Evolutionary conservation across 257 asterid species (phyloP).

Genomic region (Gentiana straminea): DNA sequence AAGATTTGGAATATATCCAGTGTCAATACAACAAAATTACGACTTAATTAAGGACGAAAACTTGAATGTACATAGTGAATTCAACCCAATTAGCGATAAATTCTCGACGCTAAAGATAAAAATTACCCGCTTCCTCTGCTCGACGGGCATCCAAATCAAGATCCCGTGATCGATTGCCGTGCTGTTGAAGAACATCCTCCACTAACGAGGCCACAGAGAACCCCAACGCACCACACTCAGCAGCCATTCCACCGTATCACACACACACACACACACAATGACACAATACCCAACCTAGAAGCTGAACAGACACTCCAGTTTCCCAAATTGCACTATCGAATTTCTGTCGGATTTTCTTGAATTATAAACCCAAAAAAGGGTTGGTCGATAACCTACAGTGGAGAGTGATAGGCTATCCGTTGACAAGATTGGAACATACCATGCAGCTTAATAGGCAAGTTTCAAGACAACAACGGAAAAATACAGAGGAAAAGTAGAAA

Average conservation of each 20-base stretch:
- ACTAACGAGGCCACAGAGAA: slow-evolving; percentile 83
- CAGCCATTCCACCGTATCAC: slow-evolving; percentile 29
- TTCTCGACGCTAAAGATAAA: neutral
- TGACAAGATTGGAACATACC: neutral
- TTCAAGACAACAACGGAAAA: neutral
- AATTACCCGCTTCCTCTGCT: slow-evolving; percentile 91
- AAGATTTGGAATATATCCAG: too few species aligned
- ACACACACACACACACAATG: neutral
- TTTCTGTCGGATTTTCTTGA: neutral
- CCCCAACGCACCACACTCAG: slow-evolving; percentile 37
- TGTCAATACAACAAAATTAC: too few species aligned
- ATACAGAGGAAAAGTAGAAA: neutral
- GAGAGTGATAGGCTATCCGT: slow-evolving; percentile 1
- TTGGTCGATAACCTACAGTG: neutral
- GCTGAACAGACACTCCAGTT: slow-evolving; percentile 12
- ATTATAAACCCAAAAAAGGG: neutral
- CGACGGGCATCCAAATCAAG: slow-evolving; percentile 89
- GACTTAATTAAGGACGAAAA: too few species aligned
- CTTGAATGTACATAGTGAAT: too few species aligned
- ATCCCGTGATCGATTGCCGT: slow-evolving; percentile 52
- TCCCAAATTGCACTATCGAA: slow-evolving; percentile 6
- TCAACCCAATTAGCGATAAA: too few species aligned
- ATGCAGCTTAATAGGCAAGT: slow-evolving; percentile 1
- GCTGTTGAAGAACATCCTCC: slow-evolving; percentile 96
- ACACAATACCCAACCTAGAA: slow-evolving; percentile 10